These are phyloP conservation scores for Litsea cubeba DNA, from an alignment of 164 flowering plant species.

Conservation along the genomic window DNA sequence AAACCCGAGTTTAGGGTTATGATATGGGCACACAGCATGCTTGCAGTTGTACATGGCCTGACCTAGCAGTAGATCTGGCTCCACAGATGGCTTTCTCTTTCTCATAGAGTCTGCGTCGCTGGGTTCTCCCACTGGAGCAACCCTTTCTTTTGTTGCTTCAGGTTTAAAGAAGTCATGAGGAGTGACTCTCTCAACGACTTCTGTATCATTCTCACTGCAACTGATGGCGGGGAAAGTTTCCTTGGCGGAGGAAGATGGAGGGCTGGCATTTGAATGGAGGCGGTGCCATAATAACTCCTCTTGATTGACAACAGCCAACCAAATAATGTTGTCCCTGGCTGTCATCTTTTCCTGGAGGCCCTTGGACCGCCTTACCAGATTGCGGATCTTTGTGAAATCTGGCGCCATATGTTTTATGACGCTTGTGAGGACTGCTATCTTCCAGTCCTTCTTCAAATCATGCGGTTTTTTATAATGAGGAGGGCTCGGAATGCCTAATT, in stretches of 20 bases:
- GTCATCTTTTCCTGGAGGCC: conserved; percentile 78
- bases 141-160: conserved; percentile 17
- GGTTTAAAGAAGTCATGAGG: conserved; percentile 19
- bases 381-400: conserved; percentile 57
- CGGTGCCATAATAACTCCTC: conserved; percentile 48
- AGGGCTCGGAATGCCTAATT: conserved; percentile 42
- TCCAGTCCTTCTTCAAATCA: conserved; percentile 74
- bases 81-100: conserved; percentile 41
- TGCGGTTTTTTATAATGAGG: conserved; percentile 82
- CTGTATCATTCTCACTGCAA: conserved; percentile 38
- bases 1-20: conserved; percentile 37
- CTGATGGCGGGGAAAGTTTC: not conserved
- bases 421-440: conserved; percentile 59
- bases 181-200: conserved; percentile 26
- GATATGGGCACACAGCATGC: conserved; percentile 38
- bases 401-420: conserved; percentile 78
- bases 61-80: conserved; percentile 11
- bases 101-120: conserved; percentile 15
- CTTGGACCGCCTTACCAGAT: conserved; percentile 67
- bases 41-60: conserved; percentile 35
- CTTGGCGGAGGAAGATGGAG: conserved; percentile 16
- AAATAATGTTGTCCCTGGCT: conserved; percentile 62
- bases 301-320: conserved; percentile 58
- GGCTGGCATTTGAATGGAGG: conserved; percentile 25
- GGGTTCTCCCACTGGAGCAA: conserved; percentile 30